These are phyloP conservation scores for Panaeolus cyanescens DNA, from an alignment of 768 basidiomycete genomes.

Conservation along the genomic window DNA sequence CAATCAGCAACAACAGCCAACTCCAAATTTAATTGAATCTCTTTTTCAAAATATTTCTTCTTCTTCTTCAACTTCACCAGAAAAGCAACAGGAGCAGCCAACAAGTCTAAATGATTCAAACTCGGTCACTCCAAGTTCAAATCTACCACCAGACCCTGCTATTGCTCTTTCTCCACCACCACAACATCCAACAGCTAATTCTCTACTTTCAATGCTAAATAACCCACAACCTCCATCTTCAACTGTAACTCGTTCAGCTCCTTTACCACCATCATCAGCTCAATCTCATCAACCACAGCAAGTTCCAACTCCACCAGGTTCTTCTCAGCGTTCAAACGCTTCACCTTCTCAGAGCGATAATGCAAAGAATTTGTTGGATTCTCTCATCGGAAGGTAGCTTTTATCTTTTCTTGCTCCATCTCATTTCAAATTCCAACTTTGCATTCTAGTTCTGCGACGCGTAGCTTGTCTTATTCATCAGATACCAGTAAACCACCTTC, in stretches of 20 bases:
- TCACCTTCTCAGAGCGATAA: conserved; percentile 60
- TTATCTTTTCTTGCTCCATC: conserved; percentile 18
- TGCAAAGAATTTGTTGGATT: conserved; percentile 76
- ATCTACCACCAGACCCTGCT: conserved; percentile 45
- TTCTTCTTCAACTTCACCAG: conserved; percentile 35
- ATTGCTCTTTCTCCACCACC: conserved; percentile 36
- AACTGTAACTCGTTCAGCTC: conserved; percentile 25
- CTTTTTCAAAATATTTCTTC: conserved; percentile 60
- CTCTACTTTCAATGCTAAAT: conserved; percentile 68
- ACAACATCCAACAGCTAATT: conserved; percentile 66
- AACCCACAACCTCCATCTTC: conserved; percentile 20
- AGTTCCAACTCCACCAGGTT: conserved; percentile 70
- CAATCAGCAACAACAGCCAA: conserved; percentile 31
- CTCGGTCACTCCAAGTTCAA: conserved; percentile 42
- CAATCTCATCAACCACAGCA: conserved; percentile 46
- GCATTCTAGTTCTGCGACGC: conserved; percentile 43
- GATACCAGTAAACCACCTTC: conserved; percentile 44
- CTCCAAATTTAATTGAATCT: conserved; percentile 65
- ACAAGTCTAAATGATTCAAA: conserved; percentile 25
- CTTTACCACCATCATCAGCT: conserved; percentile 21
- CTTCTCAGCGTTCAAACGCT: conserved; percentile 55
- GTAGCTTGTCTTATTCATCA: conserved; percentile 46
- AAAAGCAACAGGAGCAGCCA: conserved; percentile 30
- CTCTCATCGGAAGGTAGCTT: conserved; percentile 75
- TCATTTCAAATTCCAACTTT: conserved; percentile 23